Base-by-base conservation (phyloP, 2,329 filamentous ascomycete species). In the Penicillium carneum region DNA sequence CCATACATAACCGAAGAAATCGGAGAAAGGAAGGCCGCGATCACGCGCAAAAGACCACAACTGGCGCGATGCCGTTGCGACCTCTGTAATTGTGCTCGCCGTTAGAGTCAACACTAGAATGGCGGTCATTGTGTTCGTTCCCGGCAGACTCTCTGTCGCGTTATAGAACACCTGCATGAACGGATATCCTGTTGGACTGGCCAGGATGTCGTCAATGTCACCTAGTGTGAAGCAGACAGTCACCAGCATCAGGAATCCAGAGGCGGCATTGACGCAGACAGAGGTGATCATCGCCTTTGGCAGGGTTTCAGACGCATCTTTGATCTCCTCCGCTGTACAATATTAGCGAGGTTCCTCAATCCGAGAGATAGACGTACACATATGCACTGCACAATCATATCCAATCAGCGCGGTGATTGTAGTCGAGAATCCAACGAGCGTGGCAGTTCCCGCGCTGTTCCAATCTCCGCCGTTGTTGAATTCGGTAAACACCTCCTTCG, bases 91-190 rank as follows among this genome's bases (percentile, higher is more conserved):
- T 0, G 59, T 26, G 18, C 78, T 77, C 20, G 76, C 79, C 4
- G 79, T 76, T 3, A 78, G 73, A 9, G 78, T 66, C 14, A 76
- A 63, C 47, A 74, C 71, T 1, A 83, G 67, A 9, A 82, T 69
- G 1, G 78, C 75, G 0, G 79, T 75, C 77, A 85, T 81, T 9
- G 78, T 76, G 1, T 78, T 80, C 1, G 82, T 78, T 4, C 78
- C 79, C 0, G 71, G 72, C 14, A 74, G 66, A 43, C 75, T 80
- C 26, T 71, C 66, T 3, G 80, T 81, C 18, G 80, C 80, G 54
- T 81, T 69, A 58, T 46, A 45, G 54, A 61, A 61, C 10, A 61
- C 54, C 33, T 61, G 67, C 41, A 79, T 76, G 54, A 76, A 74
- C 5, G 76, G 72, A 29, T 71, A 72, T 2, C 71, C 72, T 9